Evolutionary conservation across 768 basidiomycete genomes (phyloP), one percentile per base, ranked within the genome.

Genomic region (Leccinum subtestaceum): DNA sequence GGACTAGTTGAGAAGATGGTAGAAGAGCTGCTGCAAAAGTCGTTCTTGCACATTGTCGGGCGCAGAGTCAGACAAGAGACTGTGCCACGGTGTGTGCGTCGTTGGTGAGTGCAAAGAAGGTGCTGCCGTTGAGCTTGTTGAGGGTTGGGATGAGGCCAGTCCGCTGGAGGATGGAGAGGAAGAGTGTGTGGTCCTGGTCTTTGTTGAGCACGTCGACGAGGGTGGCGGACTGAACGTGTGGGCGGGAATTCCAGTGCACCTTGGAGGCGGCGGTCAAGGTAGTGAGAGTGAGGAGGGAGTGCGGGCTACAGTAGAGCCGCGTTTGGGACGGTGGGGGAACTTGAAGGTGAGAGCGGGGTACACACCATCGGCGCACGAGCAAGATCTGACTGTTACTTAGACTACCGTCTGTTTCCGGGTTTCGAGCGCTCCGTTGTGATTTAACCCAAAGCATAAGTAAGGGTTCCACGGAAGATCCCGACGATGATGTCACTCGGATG

Each of bases 51-150:
- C 77, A 71, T 98, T 98, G 74, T 95, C 95, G 23, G 79, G 79
- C 36, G 84, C 67, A 49, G 75, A 64, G 19, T 68, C 66, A 34
- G 59, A 59, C 40, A 68, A 62, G 38, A 72, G 70, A 51, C 46
- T 57, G 45, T 63, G 60, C 77, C 77, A 78, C 11, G 76, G 60
- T 13, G 60, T n/a, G 27, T 34, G 97, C 97, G 59, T 93, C 87
- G 75, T 99, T 95, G 19, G 93, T 97, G 2, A 95, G 97, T 1
- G 97, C 97, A 68, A 98, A 98, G 50, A 99, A 72, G 27, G 97
- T 96, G 70, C 82, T 82, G 43, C 79, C 84, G 59, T 90, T 86
- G 63, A 99, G 85, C 63, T 79, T 84, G 72, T 96, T 97, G 63
- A 99, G 81, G 6, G 92, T 93, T 2, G 97, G 97, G 55, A 99